Evolutionary conservation across 305 asterid genomes (phyloP).

Genomic region (Fraxinus albicans): DNA sequence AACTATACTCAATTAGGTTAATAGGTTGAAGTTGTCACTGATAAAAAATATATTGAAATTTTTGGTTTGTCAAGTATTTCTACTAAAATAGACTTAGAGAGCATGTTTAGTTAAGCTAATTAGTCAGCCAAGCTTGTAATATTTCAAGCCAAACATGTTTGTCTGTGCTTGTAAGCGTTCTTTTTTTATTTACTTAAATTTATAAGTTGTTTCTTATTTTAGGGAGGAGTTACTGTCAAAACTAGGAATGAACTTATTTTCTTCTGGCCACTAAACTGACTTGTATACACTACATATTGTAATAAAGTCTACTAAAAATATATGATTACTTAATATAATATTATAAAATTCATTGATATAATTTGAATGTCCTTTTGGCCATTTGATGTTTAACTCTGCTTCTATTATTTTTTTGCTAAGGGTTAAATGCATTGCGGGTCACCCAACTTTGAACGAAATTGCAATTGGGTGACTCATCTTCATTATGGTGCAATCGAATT

Average conservation of each 20-base stretch:
- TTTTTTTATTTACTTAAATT: background rate
- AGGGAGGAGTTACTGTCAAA: background rate
- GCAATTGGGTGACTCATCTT: background rate
- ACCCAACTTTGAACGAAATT: background rate
- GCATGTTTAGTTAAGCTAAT: background rate
- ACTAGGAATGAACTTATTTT: background rate
- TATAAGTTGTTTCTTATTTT: background rate
- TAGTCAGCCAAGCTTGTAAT: background rate
- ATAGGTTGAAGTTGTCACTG: background rate
- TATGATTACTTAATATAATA: background rate
- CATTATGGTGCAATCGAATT: background rate
- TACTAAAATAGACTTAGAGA: background rate
- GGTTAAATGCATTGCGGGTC: background rate
- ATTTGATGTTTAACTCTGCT: background rate
- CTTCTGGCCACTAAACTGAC: background rate
- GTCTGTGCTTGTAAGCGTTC: background rate
- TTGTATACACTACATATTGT: background rate
- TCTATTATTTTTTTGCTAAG: background rate
- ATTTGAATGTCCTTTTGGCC: background rate
- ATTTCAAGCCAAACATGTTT: background rate
- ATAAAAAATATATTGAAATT: background rate
- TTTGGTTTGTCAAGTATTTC: background rate
- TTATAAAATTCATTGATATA: background rate
- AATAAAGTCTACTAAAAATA: background rate
- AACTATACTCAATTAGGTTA: background rate